Percentiles rank a stretch among this genome's conserved stretches.
These are phyloP conservation scores for Microdochium nivale DNA, from an alignment of 2,329 filamentous ascomycete species.

Conservation along the genomic window DNA sequence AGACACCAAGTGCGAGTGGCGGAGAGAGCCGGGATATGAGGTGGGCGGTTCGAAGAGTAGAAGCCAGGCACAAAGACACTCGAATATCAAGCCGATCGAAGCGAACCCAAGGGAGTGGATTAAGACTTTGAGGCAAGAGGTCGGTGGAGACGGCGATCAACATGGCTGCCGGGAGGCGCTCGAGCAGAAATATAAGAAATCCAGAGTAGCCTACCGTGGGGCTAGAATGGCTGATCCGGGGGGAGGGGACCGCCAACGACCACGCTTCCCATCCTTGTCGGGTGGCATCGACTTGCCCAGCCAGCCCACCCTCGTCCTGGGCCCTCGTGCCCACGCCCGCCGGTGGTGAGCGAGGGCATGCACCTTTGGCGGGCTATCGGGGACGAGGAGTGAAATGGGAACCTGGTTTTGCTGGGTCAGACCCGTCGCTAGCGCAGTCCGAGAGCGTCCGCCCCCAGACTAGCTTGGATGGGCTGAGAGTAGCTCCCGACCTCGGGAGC, in stretches of 20 bases:
- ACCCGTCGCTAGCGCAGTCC: conserved; percentile 13
- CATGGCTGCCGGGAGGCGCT: conserved; percentile 21
- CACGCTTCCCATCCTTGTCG: neutral
- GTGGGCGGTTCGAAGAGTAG: neutral
- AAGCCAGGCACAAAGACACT: neutral
- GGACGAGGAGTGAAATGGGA: conserved; percentile 9
- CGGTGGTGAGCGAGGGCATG: neutral
- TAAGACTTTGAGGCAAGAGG: conserved; percentile 13
- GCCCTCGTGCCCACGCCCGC: neutral
- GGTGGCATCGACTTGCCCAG: neutral
- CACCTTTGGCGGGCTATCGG: conserved; percentile 5
- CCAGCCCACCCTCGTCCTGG: neutral
- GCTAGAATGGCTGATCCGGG: conserved; percentile 9
- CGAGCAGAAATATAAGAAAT: conserved; percentile 20
- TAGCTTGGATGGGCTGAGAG: conserved; percentile 18
- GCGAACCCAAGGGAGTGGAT: conserved; percentile 1
- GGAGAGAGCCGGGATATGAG: neutral
- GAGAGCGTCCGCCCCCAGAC: conserved; percentile 10
- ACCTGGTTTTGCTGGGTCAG: conserved; percentile 13
- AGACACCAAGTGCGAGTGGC: neutral
- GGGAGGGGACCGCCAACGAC: conserved; percentile 3
- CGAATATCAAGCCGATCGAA: conserved; percentile 1
- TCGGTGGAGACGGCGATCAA: conserved; percentile 24
- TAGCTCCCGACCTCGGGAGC: neutral
- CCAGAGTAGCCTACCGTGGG: conserved; percentile 13